phyloP scores from a whole-genome alignment of 805 yeast species.

The Schizosaccharomyces octosporus region DNA sequence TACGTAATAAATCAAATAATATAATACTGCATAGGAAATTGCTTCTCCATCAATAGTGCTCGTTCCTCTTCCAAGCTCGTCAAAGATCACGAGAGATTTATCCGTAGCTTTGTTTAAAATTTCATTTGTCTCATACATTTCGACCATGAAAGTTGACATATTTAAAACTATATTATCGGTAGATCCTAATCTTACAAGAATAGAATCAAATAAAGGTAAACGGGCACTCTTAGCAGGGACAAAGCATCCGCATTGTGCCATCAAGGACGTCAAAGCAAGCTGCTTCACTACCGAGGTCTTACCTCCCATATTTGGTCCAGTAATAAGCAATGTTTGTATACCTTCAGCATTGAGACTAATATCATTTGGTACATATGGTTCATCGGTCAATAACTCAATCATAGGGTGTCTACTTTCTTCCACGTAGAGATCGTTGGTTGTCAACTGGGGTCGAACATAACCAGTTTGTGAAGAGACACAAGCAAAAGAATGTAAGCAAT shows the following conservation, averaged over 20 bases:
- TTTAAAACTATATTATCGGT: constrained; percentile 51
- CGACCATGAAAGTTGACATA: constrained; percentile 65
- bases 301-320: constrained; percentile 60
- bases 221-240: constrained; percentile 41
- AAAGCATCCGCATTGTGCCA: constrained; percentile 58
- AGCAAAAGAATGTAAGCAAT: constrained; percentile 42
- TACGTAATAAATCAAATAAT: constrained; percentile 24
- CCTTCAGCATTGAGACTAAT: constrained; percentile 23
- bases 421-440: constrained; percentile 22
- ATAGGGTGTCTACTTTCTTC: constrained; percentile 42
- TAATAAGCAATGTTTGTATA: constrained; percentile 36
- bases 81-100: constrained; percentile 37
- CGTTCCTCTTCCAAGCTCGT: constrained; percentile 59
- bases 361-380: constrained; percentile 40
- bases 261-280: constrained; percentile 40
- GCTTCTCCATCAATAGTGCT: constrained; percentile 60
- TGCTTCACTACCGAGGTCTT: constrained; percentile 57
- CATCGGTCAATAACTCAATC: constrained; percentile 22
- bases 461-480: constrained; percentile 27
- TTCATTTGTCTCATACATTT: constrained; percentile 38
- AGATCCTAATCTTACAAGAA: constrained; percentile 47
- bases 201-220: constrained; percentile 41
- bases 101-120: constrained; percentile 28
- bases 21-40: constrained; percentile 48
- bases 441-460: constrained; percentile 28